These are phyloP conservation scores for Antrodiella citrinella DNA, from an alignment of 768 basidiomycete genomes.

Conservation along the genomic window DNA sequence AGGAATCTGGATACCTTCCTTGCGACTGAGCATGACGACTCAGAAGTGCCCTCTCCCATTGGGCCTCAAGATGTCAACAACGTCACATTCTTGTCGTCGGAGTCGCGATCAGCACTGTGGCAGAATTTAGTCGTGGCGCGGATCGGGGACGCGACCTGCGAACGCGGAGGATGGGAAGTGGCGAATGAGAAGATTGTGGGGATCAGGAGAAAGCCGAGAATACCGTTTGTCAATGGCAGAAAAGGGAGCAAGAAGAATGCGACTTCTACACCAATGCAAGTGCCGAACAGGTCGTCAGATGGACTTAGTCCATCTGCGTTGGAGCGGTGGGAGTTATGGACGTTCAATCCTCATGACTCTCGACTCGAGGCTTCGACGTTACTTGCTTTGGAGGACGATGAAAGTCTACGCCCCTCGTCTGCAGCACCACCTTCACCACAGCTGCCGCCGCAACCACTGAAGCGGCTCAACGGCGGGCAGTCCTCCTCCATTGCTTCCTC, in stretches of 20 bases:
- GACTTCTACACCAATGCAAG: not conserved
- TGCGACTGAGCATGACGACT: conserved; percentile 19
- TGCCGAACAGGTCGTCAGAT: conserved; percentile 10
- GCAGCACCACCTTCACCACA: not conserved
- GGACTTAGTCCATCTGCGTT: conserved; percentile 59
- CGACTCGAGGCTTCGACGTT: conserved; percentile 44
- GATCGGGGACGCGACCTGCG: conserved; percentile 50
- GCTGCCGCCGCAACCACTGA: not conserved
- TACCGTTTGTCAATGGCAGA: conserved; percentile 8
- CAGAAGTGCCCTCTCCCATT: conserved; percentile 15
- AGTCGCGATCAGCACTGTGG: conserved; percentile 40
- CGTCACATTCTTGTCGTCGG: conserved; percentile 23
- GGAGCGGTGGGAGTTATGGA: conserved; percentile 83
- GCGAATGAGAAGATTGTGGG: conserved; percentile 47
- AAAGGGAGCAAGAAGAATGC: not conserved
- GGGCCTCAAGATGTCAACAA: conserved; percentile 27
- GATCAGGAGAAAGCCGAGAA: conserved; percentile 56
- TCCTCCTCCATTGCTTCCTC: not conserved
- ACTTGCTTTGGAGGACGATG: conserved; percentile 32
- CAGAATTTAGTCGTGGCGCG: conserved; percentile 46
- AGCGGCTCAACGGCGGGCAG: not conserved
- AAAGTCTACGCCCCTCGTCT: not conserved
- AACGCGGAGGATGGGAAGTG: conserved; percentile 76
- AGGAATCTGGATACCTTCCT: conserved; percentile 17
- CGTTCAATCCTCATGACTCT: conserved; percentile 50